These are phyloP conservation scores for Euphorbia tirucalli DNA, from an alignment of 345 rosid genomes.

Conservation along the genomic window DNA sequence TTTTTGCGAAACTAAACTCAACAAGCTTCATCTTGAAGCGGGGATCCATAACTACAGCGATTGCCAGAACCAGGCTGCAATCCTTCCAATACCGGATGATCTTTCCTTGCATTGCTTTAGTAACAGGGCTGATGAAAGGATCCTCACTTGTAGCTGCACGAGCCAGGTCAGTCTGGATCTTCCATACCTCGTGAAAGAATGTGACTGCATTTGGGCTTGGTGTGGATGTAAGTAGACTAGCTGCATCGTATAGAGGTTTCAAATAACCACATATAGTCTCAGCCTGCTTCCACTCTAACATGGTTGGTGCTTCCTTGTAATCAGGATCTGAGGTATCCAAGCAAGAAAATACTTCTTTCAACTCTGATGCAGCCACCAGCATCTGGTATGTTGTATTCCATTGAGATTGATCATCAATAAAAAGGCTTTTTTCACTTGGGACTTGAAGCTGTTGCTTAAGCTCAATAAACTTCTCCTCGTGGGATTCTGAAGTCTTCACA, in stretches of 20 bases:
- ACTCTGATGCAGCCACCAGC: constrained; percentile 78
- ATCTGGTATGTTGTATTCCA: constrained; percentile 88
- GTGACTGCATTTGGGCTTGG: constrained; percentile 52
- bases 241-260: constrained; percentile 79
- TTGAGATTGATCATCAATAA: constrained; percentile 63
- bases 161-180: constrained; percentile 68
- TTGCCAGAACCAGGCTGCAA: constrained; percentile 77
- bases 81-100: constrained; percentile 74
- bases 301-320: constrained; percentile 66
- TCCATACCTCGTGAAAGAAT: constrained; percentile 86
- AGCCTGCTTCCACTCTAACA: constrained; percentile 69
- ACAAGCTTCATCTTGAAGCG: constrained; percentile 94
- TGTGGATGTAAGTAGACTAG: constrained; percentile 45
- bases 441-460: constrained; percentile 90
- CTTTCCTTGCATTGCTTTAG: constrained; percentile 62
- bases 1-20: constrained; percentile 85
- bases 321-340: constrained; percentile 79
- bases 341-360: constrained; percentile 87
- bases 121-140: constrained; percentile 45
- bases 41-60: constrained; percentile 96
- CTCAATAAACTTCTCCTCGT: constrained; percentile 82
- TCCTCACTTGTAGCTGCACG: constrained; percentile 56
- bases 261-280: constrained; percentile 65
- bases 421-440: constrained; percentile 62
- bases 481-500: constrained; percentile 80